A percentile compares a stretch with the other conserved stretches of the same genome.
phyloP scores from a whole-genome alignment of 2,329 filamentous ascomycete genomes.

The Botrytis squamosa region DNA sequence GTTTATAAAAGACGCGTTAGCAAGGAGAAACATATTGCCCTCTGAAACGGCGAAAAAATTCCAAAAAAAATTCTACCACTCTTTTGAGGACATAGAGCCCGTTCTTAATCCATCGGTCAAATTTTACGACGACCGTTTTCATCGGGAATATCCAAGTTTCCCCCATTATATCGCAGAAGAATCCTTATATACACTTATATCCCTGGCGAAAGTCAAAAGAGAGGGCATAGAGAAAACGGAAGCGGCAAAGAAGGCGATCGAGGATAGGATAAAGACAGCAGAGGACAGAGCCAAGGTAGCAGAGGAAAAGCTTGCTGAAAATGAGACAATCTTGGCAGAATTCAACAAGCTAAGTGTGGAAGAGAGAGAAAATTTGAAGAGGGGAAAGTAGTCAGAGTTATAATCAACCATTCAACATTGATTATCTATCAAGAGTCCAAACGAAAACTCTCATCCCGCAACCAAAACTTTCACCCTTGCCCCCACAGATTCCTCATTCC shows the following conservation, averaged over 20 bases:
- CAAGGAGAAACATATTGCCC: background rate
- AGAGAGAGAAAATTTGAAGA: background rate
- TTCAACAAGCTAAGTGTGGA: background rate
- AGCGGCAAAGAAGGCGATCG: background rate
- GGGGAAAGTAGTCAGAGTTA: background rate
- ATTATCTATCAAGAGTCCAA: background rate
- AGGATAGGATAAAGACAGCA: background rate
- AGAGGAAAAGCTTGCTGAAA: background rate
- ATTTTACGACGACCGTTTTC: background rate
- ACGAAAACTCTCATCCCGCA: background rate
- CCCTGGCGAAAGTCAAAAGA: background rate
- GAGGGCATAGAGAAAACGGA: background rate
- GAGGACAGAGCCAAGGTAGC: background rate
- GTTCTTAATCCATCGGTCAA: too few species aligned
- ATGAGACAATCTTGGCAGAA: background rate
- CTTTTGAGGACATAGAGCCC: too few species aligned
- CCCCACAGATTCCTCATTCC: background rate
- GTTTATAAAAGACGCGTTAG: background rate
- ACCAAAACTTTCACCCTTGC: too few species aligned
- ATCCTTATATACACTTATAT: fast-evolving
- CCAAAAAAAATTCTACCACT: too few species aligned
- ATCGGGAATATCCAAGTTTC: background rate
- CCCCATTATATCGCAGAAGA: background rate
- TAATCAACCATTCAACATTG: background rate
- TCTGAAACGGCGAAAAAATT: background rate